phyloP scores from a whole-genome alignment of 371 early-diverging fungal species.

The Rhizomucor pusillus region DNA sequence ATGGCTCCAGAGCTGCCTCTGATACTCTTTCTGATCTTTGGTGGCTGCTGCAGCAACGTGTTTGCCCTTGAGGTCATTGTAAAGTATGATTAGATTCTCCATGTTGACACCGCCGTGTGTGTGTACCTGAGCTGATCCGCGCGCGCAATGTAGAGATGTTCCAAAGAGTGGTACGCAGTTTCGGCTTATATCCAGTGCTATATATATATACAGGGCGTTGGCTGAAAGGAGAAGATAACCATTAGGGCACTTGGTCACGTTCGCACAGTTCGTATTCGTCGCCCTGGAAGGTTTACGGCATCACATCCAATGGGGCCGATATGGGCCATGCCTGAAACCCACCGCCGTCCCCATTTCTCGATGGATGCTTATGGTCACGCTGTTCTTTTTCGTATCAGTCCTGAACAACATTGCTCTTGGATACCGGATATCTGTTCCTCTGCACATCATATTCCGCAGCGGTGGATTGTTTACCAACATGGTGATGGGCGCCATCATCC shows the following conservation, averaged over 20 bases:
- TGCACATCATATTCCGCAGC: conserved; percentile 90
- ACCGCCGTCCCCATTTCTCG: conserved; percentile 67
- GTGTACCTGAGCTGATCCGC: conserved; percentile 12
- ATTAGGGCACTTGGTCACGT: conserved; percentile 76
- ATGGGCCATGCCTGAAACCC: conserved; percentile 55
- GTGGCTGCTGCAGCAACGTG: conserved; percentile 90
- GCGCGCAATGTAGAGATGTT: conserved; percentile 43
- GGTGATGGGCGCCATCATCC: conserved; percentile 72
- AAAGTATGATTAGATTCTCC: conserved; percentile 40
- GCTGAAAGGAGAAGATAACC: not conserved
- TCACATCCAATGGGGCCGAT: conserved; percentile 56
- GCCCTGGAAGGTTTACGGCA: conserved; percentile 68
- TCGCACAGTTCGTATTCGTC: conserved; percentile 81
- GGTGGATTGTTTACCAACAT: conserved; percentile 83
- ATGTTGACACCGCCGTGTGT: too few relatives aligned
- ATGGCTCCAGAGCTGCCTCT: conserved; percentile 38
- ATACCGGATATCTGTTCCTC: conserved; percentile 77
- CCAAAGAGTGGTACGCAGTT: conserved; percentile 68
- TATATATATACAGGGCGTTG: not conserved
- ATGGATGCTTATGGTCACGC: conserved; percentile 74
- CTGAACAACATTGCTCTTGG: conserved; percentile 84
- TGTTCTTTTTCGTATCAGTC: conserved; percentile 78
- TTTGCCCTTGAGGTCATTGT: conserved; percentile 79
- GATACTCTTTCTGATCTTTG: conserved; percentile 73
- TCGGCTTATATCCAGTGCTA: not conserved